Evolutionary conservation across 2,329 filamentous ascomycete genomes (phyloP).

Genomic region (Penicillium sp.): DNA sequence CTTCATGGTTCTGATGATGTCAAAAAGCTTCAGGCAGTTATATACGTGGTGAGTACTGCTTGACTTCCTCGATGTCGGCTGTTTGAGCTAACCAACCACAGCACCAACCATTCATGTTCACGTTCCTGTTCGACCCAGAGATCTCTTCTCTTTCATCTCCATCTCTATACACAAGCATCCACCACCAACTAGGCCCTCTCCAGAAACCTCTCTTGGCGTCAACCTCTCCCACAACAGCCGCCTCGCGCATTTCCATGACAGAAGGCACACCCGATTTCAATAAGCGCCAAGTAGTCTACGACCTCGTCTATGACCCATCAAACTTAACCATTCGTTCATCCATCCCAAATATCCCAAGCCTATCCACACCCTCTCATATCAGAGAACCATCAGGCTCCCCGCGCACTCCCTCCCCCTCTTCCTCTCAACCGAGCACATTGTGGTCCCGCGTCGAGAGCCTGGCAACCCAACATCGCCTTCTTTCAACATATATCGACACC

Average conservation of each 20-base stretch:
- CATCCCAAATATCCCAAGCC: conserved; percentile 63
- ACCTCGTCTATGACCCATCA: conserved; percentile 60
- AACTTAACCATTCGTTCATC: conserved; percentile 59
- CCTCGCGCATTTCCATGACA: conserved; percentile 35
- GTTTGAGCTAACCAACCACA: conserved; percentile 17
- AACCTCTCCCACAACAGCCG: conserved; percentile 44
- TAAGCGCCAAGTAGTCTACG: conserved; percentile 50
- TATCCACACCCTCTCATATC: conserved; percentile 36
- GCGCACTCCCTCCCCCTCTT: conserved; percentile 58
- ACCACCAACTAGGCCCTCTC: conserved; percentile 49
- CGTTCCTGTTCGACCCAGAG: conserved; percentile 48
- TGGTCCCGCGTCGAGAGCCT: conserved; percentile 60
- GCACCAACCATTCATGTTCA: conserved; percentile 52
- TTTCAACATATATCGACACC: conserved; percentile 56
- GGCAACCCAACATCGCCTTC: conserved; percentile 60
- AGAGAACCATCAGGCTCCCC: conserved; percentile 8
- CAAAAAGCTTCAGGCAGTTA: conserved; percentile 38
- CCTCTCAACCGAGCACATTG: conserved; percentile 45
- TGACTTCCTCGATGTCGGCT: neutral
- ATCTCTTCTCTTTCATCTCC: conserved; percentile 42
- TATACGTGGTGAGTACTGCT: conserved; percentile 40
- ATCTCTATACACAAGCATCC: conserved; percentile 48
- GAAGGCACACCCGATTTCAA: conserved; percentile 34
- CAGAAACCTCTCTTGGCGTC: conserved; percentile 47
- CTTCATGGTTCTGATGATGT: conserved; percentile 20